Conservation (phyloP, 495 filamentous ascomycete genomes). For the Neurospora hispaniola region DNA sequence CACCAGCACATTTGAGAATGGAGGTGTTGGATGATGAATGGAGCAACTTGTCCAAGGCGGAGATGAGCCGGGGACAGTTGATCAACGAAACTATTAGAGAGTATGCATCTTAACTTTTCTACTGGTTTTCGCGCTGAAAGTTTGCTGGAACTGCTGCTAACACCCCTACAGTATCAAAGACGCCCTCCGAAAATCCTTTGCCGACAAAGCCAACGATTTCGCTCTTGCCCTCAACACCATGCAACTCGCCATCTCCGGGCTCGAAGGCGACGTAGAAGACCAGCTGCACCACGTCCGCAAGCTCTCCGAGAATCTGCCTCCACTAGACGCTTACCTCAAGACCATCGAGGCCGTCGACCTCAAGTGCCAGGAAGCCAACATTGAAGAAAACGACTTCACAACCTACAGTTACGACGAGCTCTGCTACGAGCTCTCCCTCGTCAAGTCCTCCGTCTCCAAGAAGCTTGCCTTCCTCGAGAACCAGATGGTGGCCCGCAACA, state of each 20-base stretch:
- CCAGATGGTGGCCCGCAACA: slow-evolving; percentile 88
- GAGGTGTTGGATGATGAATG: slow-evolving; percentile 77
- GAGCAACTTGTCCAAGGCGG: slow-evolving; percentile 63
- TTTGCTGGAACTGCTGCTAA: not conserved
- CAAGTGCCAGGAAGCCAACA: slow-evolving; percentile 92
- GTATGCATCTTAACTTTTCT: slow-evolving; percentile 29
- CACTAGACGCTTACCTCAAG: slow-evolving; percentile 77
- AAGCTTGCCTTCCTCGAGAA: slow-evolving; percentile 96
- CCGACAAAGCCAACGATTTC: slow-evolving; percentile 95
- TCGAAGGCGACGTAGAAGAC: slow-evolving; percentile 93
- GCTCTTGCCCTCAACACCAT: slow-evolving; percentile 88
- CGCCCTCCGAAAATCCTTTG: slow-evolving; percentile 78
- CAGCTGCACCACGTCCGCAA: slow-evolving; percentile 76
- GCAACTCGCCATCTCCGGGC: slow-evolving; percentile 80
- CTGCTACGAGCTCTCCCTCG: slow-evolving; percentile 83
- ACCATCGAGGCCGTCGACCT: slow-evolving; percentile 71
- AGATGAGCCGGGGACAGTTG: slow-evolving; percentile 76
- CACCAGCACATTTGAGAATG: slow-evolving; percentile 66
- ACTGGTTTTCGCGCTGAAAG: not conserved
- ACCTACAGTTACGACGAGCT: slow-evolving; percentile 96
- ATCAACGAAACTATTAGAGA: slow-evolving; percentile 98
- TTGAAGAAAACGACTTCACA: slow-evolving; percentile 98
- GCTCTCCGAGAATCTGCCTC: slow-evolving; percentile 69
- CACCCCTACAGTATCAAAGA: slow-evolving; percentile 70
- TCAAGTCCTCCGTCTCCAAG: slow-evolving; percentile 82